These are phyloP conservation scores for Candida mattraensis DNA, from an alignment of 805 yeast species.

Conservation along the genomic window DNA sequence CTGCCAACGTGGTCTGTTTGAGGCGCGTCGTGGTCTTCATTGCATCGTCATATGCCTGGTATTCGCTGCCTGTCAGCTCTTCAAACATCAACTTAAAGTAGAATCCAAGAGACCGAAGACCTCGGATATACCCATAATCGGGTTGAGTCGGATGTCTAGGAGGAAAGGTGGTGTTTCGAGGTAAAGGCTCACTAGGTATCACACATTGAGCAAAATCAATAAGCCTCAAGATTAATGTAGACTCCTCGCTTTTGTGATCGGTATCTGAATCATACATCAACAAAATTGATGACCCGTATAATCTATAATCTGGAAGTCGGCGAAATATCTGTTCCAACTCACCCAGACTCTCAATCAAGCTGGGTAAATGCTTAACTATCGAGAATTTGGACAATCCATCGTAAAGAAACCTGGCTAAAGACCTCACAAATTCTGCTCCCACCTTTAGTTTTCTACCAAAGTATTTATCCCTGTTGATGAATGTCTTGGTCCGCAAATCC, in stretches of 20 bases:
- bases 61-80: slow-evolving; percentile 43
- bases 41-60: slow-evolving; percentile 21
- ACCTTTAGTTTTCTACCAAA: slow-evolving; percentile 77
- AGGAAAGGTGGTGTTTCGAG: slow-evolving; percentile 56
- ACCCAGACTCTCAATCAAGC: slow-evolving; percentile 56
- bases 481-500: slow-evolving; percentile 46
- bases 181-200: slow-evolving; percentile 55
- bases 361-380: slow-evolving; percentile 65
- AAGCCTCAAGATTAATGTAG: slow-evolving; percentile 54
- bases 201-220: slow-evolving; percentile 96
- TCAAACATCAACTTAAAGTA: slow-evolving; percentile 64
- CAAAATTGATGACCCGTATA: slow-evolving; percentile 88
- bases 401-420: slow-evolving; percentile 74
- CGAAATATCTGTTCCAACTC: slow-evolving; percentile 57
- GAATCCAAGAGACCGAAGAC: slow-evolving; percentile 67
- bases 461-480: slow-evolving; percentile 81
- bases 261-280: slow-evolving; percentile 81
- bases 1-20: slow-evolving; percentile 18
- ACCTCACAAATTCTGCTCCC: slow-evolving; percentile 76
- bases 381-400: slow-evolving; percentile 65
- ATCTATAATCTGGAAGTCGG: slow-evolving; percentile 69
- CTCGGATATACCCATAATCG: slow-evolving; percentile 85
- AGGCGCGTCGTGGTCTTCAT: slow-evolving; percentile 17
- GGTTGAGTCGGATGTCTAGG: slow-evolving; percentile 63
- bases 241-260: slow-evolving; percentile 15